A percentile compares a stretch with the other conserved stretches of the same genome.
Evolutionary conservation across 352 stramenopile species (phyloP).

Genomic region (Thraustochytrium striatum): DNA sequence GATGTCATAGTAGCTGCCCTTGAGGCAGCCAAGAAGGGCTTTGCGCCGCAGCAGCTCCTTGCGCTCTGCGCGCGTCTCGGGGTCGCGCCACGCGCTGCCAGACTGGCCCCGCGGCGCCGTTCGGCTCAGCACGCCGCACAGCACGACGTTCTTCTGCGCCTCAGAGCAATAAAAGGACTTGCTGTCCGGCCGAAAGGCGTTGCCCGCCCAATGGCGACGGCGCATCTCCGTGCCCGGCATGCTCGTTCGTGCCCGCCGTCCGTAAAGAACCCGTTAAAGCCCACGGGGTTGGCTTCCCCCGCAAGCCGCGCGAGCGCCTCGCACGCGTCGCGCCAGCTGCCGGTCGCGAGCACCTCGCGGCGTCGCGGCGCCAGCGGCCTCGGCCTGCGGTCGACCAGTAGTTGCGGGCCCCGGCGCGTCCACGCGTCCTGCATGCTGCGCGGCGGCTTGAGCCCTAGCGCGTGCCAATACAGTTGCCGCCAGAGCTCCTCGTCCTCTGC

Average conservation of each 20-base stretch:
- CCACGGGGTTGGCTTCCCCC: background rate
- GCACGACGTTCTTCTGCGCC: background rate
- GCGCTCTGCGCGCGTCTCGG: background rate
- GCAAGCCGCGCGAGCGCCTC: background rate
- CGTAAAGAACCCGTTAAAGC: background rate
- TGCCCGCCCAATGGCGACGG: conserved; percentile 3
- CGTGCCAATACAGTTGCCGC: background rate
- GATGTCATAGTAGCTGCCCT: conserved; percentile 26
- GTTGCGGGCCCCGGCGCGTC: background rate
- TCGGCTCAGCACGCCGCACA: conserved; percentile 11
- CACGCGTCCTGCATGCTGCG: background rate
- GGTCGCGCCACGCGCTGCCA: background rate
- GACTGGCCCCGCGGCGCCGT: background rate
- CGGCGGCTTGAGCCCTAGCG: background rate
- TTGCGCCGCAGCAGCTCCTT: background rate
- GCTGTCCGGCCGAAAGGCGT: conserved; percentile 16
- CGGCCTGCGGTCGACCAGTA: background rate
- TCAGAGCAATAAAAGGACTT: conserved; percentile 12
- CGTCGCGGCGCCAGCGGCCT: background rate
- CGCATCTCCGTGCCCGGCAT: background rate
- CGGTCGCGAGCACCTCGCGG: background rate
- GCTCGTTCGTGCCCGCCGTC: background rate
- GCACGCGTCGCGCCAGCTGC: background rate
- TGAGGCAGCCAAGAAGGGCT: background rate
- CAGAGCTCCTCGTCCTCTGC: background rate